Conservation (phyloP, 129 eudicot species). For the Tanacetum coccineum region DNA sequence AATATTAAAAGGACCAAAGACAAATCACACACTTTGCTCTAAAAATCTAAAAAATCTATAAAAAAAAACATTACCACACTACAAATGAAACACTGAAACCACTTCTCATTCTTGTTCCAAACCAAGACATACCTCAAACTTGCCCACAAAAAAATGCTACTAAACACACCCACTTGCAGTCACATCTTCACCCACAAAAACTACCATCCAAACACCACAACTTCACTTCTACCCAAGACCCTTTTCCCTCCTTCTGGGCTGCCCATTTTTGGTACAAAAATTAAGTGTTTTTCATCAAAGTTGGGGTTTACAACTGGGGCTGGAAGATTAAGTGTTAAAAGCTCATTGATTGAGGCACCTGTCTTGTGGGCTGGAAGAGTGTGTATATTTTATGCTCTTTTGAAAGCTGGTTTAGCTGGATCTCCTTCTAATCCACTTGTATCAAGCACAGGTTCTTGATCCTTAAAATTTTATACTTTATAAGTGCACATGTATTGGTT, state of each 20-base stretch:
- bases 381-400: constrained; percentile 78
- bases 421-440: constrained; percentile 77
- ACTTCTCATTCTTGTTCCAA: constrained; percentile 5
- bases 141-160: constrained; percentile 42
- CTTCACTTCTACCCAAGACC: constrained; percentile 37
- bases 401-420: constrained; percentile 95
- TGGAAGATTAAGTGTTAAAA: constrained; percentile 29
- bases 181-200: constrained; percentile 16
- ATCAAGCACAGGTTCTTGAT: constrained; percentile 56
- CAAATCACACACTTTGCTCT: background rate
- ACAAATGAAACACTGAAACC: constrained; percentile 8
- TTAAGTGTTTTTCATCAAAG: constrained; percentile 18
- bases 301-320: constrained; percentile 13
- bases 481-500: background rate
- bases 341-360: constrained; percentile 68
- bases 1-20: constrained; percentile 15
- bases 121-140: constrained; percentile 19
- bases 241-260: constrained; percentile 32
- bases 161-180: constrained; percentile 32
- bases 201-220: constrained; percentile 17
- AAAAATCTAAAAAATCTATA: background rate
- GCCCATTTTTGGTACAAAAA: constrained; percentile 17
- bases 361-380: constrained; percentile 89
- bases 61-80: background rate
- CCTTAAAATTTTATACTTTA: background rate